These are phyloP conservation scores for Phytophthora rubi DNA, from an alignment of 352 stramenopile species.

Conservation along the genomic window DNA sequence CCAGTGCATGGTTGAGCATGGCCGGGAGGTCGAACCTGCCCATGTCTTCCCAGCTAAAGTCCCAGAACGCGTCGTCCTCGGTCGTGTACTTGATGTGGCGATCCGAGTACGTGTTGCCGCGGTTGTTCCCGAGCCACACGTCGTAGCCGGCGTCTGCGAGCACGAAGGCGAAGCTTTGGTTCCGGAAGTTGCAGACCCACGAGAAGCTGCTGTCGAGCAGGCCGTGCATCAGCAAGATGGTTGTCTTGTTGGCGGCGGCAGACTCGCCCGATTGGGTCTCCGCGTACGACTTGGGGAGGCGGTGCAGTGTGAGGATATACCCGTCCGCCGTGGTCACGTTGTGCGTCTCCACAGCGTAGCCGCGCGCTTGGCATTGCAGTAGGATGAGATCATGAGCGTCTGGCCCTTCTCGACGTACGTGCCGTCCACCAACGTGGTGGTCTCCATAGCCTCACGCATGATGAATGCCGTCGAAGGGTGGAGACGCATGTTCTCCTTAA, in stretches of 20 bases:
- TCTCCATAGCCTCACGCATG: slow-evolving; percentile 48
- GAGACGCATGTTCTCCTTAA: slow-evolving; percentile 73
- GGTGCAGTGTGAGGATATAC: slow-evolving; percentile 65
- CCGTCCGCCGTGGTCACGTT: slow-evolving; percentile 49
- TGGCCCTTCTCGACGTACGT: slow-evolving; percentile 37
- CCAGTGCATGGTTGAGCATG: slow-evolving; percentile 50
- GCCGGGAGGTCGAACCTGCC: slow-evolving; percentile 55
- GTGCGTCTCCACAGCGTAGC: slow-evolving; percentile 53
- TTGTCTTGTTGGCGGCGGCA: slow-evolving; percentile 41
- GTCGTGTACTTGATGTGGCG: slow-evolving; percentile 50
- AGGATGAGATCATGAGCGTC: slow-evolving; percentile 39
- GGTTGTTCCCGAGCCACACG: slow-evolving; percentile 72
- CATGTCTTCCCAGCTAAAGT: slow-evolving; percentile 68
- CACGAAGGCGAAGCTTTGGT: slow-evolving; percentile 58
- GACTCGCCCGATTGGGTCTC: slow-evolving; percentile 32
- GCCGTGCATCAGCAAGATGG: slow-evolving; percentile 54
- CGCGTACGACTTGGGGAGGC: slow-evolving; percentile 52
- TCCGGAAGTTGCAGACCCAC: slow-evolving; percentile 59
- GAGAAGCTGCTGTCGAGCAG: slow-evolving; percentile 62
- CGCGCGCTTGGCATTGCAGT: slow-evolving; percentile 47
- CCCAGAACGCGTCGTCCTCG: slow-evolving; percentile 49
- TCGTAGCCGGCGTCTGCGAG: slow-evolving; percentile 62
- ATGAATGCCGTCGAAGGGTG: slow-evolving; percentile 65
- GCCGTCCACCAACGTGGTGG: slow-evolving; percentile 40
- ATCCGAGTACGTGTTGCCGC: slow-evolving; percentile 64